A percentile compares a stretch with the other conserved stretches of the same genome.
These are phyloP conservation scores for Russula brevipes DNA, from an alignment of 768 basidiomycete species.

Conservation along the genomic window DNA sequence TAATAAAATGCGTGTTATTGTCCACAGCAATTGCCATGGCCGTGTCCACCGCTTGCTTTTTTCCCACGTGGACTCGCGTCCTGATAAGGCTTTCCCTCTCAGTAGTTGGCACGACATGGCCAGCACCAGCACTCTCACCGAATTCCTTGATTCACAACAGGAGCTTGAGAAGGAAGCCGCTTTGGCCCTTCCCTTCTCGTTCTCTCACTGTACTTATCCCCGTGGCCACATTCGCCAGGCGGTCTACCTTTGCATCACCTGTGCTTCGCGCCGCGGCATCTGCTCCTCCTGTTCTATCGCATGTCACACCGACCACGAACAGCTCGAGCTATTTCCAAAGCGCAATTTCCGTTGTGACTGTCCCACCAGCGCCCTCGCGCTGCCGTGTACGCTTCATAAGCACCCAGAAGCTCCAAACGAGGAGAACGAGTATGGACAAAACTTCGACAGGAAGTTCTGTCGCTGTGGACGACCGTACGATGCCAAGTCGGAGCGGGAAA, in stretches of 20 bases:
- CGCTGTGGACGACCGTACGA: constrained; percentile 71
- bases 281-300: constrained; percentile 83
- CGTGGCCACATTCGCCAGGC: constrained; percentile 55
- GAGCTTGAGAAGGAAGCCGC: constrained; percentile 38
- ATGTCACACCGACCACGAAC: constrained; percentile 83
- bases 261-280: constrained; percentile 59
- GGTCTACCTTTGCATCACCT: constrained; percentile 76
- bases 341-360: constrained; percentile 81
- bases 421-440: constrained; percentile 64
- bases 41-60: not conserved
- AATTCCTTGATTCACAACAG: constrained; percentile 32
- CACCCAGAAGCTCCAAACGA: constrained; percentile 49
- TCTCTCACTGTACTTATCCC: constrained; percentile 40
- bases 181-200: constrained; percentile 39
- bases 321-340: constrained; percentile 84
- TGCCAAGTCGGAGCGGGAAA: constrained; percentile 65
- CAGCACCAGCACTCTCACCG: constrained; percentile 28
- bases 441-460: constrained; percentile 69
- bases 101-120: constrained; percentile 9
- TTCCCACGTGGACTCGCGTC: not conserved
- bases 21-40: too few relatives aligned
- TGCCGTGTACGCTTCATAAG: constrained; percentile 60
- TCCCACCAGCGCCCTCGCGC: constrained; percentile 58
- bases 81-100: too few relatives aligned
- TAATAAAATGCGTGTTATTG: too few relatives aligned